These are phyloP conservation scores for Coemansia asiatica DNA, from an alignment of 192 early-diverging fungal genomes.

Conservation along the genomic window DNA sequence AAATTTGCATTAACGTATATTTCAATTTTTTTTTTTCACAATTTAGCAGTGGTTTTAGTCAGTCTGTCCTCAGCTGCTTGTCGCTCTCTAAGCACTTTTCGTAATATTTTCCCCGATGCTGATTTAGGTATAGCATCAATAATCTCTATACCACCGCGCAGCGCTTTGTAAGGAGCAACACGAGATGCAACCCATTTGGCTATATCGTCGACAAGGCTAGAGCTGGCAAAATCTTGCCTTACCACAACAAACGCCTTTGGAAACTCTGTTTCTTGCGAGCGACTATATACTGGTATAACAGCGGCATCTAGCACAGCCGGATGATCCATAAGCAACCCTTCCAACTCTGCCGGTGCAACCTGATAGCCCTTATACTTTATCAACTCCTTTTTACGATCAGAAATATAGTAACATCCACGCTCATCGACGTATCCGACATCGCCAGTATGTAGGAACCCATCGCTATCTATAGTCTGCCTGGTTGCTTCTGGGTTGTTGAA, in stretches of 20 bases:
- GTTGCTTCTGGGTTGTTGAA: conserved; percentile 79
- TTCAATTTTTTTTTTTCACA: not conserved
- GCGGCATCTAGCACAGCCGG: conserved; percentile 67
- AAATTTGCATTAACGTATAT: too few relatives aligned
- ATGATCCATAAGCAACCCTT: conserved; percentile 70
- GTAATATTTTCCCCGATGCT: conserved; percentile 80
- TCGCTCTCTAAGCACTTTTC: conserved; percentile 60
- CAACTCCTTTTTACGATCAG: conserved; percentile 84
- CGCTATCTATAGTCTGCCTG: conserved; percentile 63
- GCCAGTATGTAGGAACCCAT: conserved; percentile 82
- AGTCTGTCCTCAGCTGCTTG: conserved; percentile 15
- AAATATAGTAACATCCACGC: conserved; percentile 61
- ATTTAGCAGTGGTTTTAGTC: conserved; percentile 4
- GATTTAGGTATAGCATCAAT: conserved; percentile 74
- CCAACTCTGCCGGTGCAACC: conserved; percentile 88
- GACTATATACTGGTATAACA: conserved; percentile 64
- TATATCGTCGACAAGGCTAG: conserved; percentile 36
- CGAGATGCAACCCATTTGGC: conserved; percentile 58
- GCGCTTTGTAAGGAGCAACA: conserved; percentile 72
- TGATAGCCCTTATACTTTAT: conserved; percentile 90
- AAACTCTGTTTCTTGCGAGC: conserved; percentile 65
- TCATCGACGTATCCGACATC: conserved; percentile 75
- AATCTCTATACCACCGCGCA: conserved; percentile 81
- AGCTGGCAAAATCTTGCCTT: conserved; percentile 38
- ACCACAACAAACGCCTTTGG: conserved; percentile 81